Evolutionary conservation across 345 rosid genomes (phyloP), one percentile per base, ranked within the genome.

Genomic region (Turnera subulata): DNA sequence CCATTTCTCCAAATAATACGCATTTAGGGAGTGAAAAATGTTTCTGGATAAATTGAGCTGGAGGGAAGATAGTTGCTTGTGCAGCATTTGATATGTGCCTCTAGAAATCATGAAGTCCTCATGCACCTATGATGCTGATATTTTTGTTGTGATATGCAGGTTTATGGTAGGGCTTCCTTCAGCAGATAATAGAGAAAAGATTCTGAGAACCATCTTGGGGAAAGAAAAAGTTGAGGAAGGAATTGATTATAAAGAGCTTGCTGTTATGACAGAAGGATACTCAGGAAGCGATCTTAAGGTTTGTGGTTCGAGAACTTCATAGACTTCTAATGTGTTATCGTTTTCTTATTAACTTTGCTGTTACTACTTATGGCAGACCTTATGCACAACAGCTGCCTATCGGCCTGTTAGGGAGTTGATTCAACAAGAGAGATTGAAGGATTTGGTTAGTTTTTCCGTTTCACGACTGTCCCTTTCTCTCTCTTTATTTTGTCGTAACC

Each of bases 261-360:
- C 90, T 0, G 64, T 75, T 26, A 62, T 89, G 82, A 86, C 97
- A 53, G 95, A 86, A 29, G 97, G 97, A 19, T 86, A 75, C 61
- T 72, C 82, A 19, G 97, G 95, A 75, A 89, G 97, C 45, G 95
- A 86, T 72, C 90, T 89, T 4, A 86, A 89, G 90, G 97, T 86
- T 58, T 13, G 53, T 1, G 15, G 3, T 39, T 55, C 11, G 19
- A 35, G 15, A 24, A 38, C 39, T 46, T 12, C 4, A 55, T 63
- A 32, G 10, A 19, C 0, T 47, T 7, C 35, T 17, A 19, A 14
- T 6, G 61, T 17, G 23, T 35, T 26, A 15, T n/a, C 46, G 5
- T 6, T 13, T 21, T n/a, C 44, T 37, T n/a, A 39, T 25, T 66
- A 26, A 66, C 44, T 25, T 24, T n/a, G 11, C 11, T 20, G 16